phyloP scores from a whole-genome alignment of 345 rosid species.

The Corchorus capsularis region DNA sequence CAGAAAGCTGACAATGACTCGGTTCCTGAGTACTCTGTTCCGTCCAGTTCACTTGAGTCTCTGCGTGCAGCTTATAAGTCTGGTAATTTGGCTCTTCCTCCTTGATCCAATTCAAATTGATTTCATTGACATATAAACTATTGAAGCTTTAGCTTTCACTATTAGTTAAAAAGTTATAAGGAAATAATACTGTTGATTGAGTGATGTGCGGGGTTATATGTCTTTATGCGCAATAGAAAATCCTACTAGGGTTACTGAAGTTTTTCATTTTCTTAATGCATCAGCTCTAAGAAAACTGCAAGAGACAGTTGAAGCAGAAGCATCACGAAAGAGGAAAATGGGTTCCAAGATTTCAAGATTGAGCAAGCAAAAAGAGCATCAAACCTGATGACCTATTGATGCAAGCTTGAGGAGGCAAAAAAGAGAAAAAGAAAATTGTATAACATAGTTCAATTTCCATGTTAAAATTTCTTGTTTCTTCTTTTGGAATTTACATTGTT shows the following conservation, averaged over 20 bases:
- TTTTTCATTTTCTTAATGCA: constrained; percentile 17
- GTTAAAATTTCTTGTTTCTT: no score
- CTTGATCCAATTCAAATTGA: background rate
- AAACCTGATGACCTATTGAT: constrained; percentile 17
- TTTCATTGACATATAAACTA: background rate
- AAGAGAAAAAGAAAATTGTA: background rate
- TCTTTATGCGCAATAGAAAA: background rate
- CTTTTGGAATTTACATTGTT: no score
- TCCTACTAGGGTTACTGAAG: background rate
- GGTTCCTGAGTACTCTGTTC: constrained; percentile 57
- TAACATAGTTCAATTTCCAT: no score
- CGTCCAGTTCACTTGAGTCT: constrained; percentile 50
- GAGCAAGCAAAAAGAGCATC: constrained; percentile 19
- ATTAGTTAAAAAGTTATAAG: background rate
- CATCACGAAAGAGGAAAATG: constrained; percentile 50
- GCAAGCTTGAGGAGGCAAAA: background rate
- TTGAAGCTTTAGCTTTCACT: background rate
- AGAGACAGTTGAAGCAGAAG: constrained; percentile 69
- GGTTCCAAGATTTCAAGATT: constrained; percentile 46
- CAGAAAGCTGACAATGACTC: constrained; percentile 69
- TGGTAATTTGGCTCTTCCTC: constrained; percentile 49
- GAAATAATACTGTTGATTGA: background rate
- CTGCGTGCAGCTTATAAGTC: constrained; percentile 47
- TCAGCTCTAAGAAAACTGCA: constrained; percentile 78
- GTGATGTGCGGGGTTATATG: background rate